Conservation (phyloP, 495 filamentous ascomycete species). For the Cladorrhinum samala region DNA sequence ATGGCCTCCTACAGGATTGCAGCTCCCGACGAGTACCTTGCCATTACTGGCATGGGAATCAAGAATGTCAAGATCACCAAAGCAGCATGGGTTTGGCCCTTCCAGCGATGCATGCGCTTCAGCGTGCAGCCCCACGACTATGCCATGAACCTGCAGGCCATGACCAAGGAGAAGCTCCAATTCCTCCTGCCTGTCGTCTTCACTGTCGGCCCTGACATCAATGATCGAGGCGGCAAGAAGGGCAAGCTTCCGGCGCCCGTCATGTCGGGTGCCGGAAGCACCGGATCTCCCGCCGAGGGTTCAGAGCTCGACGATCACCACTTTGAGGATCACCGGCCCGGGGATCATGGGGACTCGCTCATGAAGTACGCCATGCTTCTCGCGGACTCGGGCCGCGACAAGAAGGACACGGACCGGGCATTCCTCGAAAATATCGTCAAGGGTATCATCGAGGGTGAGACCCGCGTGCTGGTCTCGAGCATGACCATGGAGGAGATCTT, state of each 20-base stretch:
- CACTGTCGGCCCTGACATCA: conserved; percentile 71
- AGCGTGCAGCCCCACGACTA: conserved; percentile 72
- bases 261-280: conserved; percentile 11
- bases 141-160: conserved; percentile 67
- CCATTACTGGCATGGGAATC: conserved; percentile 72
- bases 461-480: conserved; percentile 64
- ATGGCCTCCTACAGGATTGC: conserved; percentile 43
- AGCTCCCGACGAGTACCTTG: conserved; percentile 60
- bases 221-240: conserved; percentile 42
- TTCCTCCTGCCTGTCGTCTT: conserved; percentile 77
- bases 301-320: conserved; percentile 8
- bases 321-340: conserved; percentile 17
- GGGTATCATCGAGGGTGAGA: conserved; percentile 84
- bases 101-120: conserved; percentile 53
- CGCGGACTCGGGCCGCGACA: conserved; percentile 49
- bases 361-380: conserved; percentile 73
- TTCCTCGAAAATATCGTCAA: conserved; percentile 82
- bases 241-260: background rate
- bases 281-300: conserved; percentile 11
- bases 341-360: conserved; percentile 50
- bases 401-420: conserved; percentile 38
- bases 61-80: conserved; percentile 63
- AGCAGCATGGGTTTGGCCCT: conserved; percentile 61
- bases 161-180: conserved; percentile 78
- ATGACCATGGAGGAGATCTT: conserved; percentile 90